phyloP scores from a whole-genome alignment of 352 stramenopile genomes.

The Phytophthora uliginosa region DNA sequence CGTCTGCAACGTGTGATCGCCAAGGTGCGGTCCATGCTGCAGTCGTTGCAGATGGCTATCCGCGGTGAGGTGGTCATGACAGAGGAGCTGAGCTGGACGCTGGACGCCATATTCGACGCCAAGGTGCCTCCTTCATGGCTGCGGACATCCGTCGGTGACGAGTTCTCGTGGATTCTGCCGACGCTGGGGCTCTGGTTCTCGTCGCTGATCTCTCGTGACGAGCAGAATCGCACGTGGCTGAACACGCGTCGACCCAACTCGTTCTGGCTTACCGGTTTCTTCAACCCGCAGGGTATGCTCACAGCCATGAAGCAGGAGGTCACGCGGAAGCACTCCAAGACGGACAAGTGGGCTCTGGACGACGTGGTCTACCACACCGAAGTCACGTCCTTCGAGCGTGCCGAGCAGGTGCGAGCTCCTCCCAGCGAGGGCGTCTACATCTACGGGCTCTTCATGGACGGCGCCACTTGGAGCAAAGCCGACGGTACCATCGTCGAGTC shows the following conservation, averaged over 20 bases:
- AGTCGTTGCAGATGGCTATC: slow-evolving; percentile 97
- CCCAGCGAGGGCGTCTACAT: slow-evolving; percentile 98
- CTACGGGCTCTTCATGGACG: slow-evolving; percentile 98
- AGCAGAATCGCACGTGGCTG: slow-evolving; percentile 97
- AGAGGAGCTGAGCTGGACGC: slow-evolving; percentile 95
- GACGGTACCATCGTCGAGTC: slow-evolving; percentile 96
- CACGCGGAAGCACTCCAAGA: slow-evolving; percentile 96
- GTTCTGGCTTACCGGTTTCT: slow-evolving; percentile 99
- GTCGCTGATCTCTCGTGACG: slow-evolving; percentile 95
- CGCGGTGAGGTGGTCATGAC: slow-evolving; percentile 99
- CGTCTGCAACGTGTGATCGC: slow-evolving; percentile 96
- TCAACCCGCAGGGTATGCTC: slow-evolving; percentile 98
- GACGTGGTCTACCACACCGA: slow-evolving; percentile 99
- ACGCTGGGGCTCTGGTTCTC: slow-evolving; percentile 98
- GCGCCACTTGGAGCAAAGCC: slow-evolving; percentile 96
- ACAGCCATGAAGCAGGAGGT: slow-evolving; percentile 99
- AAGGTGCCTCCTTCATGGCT: slow-evolving; percentile 97
- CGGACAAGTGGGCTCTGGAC: slow-evolving; percentile 98
- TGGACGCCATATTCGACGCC: slow-evolving; percentile 98
- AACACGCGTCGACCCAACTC: slow-evolving; percentile 95
- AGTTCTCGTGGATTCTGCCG: slow-evolving; percentile 98
- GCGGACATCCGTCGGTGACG: slow-evolving; percentile 97
- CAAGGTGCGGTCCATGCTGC: slow-evolving; percentile 97
- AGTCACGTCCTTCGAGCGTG: slow-evolving; percentile 95
- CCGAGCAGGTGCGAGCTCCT: slow-evolving; percentile 90